Conservation (phyloP, 192 early-diverging fungal genomes). For the Funneliformis geosporum region DNA sequence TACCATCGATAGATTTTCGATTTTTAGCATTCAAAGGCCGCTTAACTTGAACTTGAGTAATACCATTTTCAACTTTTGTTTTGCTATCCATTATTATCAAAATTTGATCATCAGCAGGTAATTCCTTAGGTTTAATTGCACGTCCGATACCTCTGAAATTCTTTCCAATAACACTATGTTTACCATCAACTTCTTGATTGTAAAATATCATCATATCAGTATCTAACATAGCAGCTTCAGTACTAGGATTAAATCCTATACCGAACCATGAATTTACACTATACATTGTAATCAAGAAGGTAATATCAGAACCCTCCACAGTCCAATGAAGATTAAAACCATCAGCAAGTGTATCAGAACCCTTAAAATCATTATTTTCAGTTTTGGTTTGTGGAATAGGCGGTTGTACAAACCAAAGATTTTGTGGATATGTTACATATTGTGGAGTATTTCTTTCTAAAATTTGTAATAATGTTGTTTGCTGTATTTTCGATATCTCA, state of each 20-base stretch:
- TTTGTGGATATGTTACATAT: neutral
- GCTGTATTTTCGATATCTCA: neutral
- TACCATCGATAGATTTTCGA: neutral
- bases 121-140: neutral
- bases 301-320: neutral
- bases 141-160: neutral
- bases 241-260: neutral
- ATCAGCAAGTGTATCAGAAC: neutral
- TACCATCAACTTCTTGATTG: neutral
- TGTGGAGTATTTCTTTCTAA: neutral
- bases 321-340: neutral
- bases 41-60: neutral
- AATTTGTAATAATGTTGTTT: neutral
- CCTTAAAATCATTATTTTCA: neutral
- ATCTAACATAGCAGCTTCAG: neutral
- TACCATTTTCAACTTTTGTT: neutral
- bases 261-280: neutral
- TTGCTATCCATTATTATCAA: neutral
- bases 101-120: neutral
- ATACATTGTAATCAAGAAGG: neutral
- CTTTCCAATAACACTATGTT: neutral
- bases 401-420: neutral
- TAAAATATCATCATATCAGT: neutral
- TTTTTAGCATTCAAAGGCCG: neutral
- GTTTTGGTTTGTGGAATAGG: neutral